Evolutionary conservation across 495 filamentous ascomycete genomes (phyloP), one percentile per base, ranked within the genome.

Genomic region (Apodospora peruviana): DNA sequence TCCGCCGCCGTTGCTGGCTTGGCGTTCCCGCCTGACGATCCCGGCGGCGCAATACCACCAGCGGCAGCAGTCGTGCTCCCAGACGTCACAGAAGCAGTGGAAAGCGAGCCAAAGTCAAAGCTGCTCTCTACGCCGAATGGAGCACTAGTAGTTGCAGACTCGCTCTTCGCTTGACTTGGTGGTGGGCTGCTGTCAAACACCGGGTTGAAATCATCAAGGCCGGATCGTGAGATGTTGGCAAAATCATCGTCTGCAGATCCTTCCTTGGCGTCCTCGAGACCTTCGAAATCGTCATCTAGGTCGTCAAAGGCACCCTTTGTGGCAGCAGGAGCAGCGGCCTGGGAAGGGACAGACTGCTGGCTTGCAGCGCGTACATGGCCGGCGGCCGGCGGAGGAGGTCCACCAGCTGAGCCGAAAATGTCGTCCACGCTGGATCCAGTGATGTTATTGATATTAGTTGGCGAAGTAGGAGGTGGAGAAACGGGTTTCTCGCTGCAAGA

Each of bases 181-280:
- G 73, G 79, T 34, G 71, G 75, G 52, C 67, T 74, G 60, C 72
- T 74, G 54, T 84, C 82, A 53, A 85, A 86, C 18, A 80, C 74
- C 1, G 80, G 73, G 55, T 85, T 81, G 64, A 87, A 79, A 54
- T 86, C 84, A 62, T 83, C 71, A 38, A 87, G 69, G 7, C 75
- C 75, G 7, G 76, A 79, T 50, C 80, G 66, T 5, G 75, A 79
- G 38, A 78, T 69, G 58, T 70, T 78, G 47, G 75, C 85, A 69
- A 94, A 95, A 50, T 93, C 90, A 51, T 89, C 85, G 53, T 87
- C 83, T n/a, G 87, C 87, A n/a, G 90, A 88, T 10, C 82, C 87
- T 61, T 97, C 93, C 52, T 91, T 90, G 17, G 88, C 88, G 53
- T 96, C 90, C 47, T 86, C 80, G 11, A 97, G 77, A 48, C 88